phyloP scores from a whole-genome alignment of 768 basidiomycete genomes.

The Tylopilus intermedius region DNA sequence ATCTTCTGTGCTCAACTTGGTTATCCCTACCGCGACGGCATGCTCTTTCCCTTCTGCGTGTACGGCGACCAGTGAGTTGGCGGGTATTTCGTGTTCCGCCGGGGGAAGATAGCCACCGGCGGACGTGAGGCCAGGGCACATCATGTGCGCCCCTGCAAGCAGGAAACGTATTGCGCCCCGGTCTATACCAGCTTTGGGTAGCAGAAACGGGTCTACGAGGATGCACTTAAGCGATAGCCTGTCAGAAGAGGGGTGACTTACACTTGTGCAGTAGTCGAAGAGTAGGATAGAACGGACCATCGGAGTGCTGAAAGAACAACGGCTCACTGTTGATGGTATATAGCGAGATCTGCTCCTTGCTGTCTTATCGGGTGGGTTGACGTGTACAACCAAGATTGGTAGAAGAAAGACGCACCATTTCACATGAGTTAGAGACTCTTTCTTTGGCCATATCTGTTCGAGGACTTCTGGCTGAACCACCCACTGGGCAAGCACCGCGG shows the following conservation, averaged over 20 bases:
- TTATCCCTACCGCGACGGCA: conserved; percentile 80
- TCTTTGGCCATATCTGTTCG: conserved; percentile 97
- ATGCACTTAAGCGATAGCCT: neutral
- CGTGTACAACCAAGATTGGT: conserved; percentile 8
- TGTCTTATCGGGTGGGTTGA: conserved; percentile 36
- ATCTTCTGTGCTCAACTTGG: conserved; percentile 80
- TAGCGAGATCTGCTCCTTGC: conserved; percentile 93
- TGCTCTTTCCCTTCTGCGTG: conserved; percentile 95
- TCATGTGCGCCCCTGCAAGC: conserved; percentile 90
- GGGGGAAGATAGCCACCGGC: conserved; percentile 85
- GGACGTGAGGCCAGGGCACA: conserved; percentile 96
- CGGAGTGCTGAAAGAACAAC: conserved; percentile 93
- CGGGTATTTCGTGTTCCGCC: conserved; percentile 57
- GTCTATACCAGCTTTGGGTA: conserved; percentile 87
- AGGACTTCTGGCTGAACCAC: conserved; percentile 74
- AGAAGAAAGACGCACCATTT: conserved; percentile 60
- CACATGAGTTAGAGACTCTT: conserved; percentile 86
- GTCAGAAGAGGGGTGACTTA: conserved; percentile 33
- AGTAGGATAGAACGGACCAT: conserved; percentile 89
- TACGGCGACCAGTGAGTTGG: conserved; percentile 80
- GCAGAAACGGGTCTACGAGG: conserved; percentile 76
- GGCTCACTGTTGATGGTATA: conserved; percentile 86
- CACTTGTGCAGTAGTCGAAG: conserved; percentile 89
- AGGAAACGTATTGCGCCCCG: conserved; percentile 97
- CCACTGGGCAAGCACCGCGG: conserved; percentile 76